These are phyloP conservation scores for Termitomyces sp. DNA, from an alignment of 768 basidiomycete genomes.

Conservation along the genomic window DNA sequence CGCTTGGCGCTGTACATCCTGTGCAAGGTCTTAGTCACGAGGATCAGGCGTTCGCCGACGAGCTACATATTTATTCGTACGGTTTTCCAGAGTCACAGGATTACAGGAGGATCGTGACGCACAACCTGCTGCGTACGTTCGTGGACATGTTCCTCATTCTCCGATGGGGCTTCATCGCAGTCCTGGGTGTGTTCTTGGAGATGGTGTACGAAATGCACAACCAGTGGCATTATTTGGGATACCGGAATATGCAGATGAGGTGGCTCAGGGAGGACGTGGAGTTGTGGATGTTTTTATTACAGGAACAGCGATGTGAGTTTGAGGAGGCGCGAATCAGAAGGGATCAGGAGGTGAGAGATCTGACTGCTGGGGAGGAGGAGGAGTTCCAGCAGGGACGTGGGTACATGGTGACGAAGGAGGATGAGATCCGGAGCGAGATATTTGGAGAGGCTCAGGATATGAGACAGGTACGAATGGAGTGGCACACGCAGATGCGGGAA, in stretches of 20 bases:
- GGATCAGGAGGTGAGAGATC: not conserved
- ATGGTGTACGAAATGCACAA: not conserved
- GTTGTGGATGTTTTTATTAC: not conserved
- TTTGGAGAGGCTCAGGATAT: not conserved
- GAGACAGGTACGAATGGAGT: not conserved
- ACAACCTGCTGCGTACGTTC: not conserved
- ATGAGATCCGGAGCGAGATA: not conserved
- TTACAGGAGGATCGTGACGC: not conserved
- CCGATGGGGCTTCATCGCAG: not conserved
- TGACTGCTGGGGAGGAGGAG: not conserved
- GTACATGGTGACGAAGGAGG: not conserved
- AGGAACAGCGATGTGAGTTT: not conserved
- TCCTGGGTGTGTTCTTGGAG: not conserved
- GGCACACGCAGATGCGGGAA: not conserved
- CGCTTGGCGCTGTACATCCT: not conserved
- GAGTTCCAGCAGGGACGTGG: not conserved
- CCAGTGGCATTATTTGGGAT: not conserved
- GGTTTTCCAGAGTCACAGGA: not conserved
- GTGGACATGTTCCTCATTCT: not conserved
- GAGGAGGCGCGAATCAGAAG: not conserved
- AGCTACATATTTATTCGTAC: too few species aligned
- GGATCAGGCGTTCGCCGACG: too few species aligned
- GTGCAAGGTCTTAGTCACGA: not conserved
- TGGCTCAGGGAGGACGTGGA: not conserved
- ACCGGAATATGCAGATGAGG: not conserved